Evolutionary conservation across 2,329 filamentous ascomycete species (phyloP), one percentile per base, ranked within the genome.

Genomic region (Diaporthe longicolla): DNA sequence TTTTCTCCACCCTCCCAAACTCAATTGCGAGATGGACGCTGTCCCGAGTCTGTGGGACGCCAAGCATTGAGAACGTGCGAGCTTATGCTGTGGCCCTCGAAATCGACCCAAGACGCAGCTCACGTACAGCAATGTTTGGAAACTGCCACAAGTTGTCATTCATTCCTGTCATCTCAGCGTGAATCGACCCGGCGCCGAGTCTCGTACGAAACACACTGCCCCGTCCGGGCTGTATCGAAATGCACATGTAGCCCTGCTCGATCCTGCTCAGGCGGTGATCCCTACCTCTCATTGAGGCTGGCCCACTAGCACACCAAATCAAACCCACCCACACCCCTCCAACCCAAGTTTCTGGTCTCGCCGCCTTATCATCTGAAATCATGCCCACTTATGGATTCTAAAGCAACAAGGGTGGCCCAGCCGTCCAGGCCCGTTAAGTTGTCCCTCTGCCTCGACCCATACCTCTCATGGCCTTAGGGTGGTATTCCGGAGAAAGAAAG

Each of bases 1-100:
- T 9, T 21, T 13, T 9, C 45, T 21, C 45, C 45, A 50, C 63
- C 48, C 61, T 26, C 48, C 63, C 21, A 68, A 68, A 68, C 63
- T 68, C 63, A 68, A 68, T 68, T 68, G 48, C 48, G 48, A 54
- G 48, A 50, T 68, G 48, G 45, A 29, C n/a, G 48, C 48, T 40
- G 63, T 68, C 63, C 63, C 63, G 63, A 68, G 48, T 68, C 48
- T 68, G 32, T 54, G 63, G 63, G 63, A 68, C 63, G 63, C 63
- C 63, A 68, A 68, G 63, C 21, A 40, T n/a, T 54, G 63, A 54
- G 52, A 61, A 71, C 69, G 55, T 57, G 43, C 69, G 45, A 71
- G 50, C 40, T 50, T 71, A 68, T 59, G 55, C 37, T 59, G 63
- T 68, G 48, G 48, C 35, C 63, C 48, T 50, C 26, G n/a, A 40